These are phyloP conservation scores for Cylindrotheca closterium DNA, from an alignment of 108 stramenopile genomes.

Conservation along the genomic window DNA sequence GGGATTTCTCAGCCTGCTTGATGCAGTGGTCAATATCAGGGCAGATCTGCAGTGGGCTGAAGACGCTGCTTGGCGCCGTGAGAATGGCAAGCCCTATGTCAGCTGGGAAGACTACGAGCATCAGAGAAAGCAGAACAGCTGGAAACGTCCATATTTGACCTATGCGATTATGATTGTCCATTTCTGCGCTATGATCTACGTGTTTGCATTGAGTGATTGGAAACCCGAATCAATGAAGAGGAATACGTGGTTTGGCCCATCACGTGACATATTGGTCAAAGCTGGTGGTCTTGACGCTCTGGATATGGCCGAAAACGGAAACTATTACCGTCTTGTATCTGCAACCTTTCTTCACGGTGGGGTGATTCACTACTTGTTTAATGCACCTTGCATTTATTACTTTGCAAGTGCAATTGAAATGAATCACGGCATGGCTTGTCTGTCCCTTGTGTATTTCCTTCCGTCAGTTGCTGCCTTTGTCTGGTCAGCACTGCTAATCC, in stretches of 20 bases:
- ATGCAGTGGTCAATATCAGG: conserved; percentile 63
- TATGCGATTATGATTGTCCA: conserved; percentile 32
- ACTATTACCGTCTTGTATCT: conserved; percentile 80
- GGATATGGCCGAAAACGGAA: conserved; percentile 73
- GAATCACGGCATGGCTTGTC: conserved; percentile 66
- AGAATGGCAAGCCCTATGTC: conserved; percentile 65
- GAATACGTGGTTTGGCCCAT: conserved; percentile 88
- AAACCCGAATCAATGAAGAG: conserved; percentile 47
- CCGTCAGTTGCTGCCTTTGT: conserved; percentile 80
- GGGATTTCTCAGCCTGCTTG: conserved; percentile 48
- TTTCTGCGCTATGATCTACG: conserved; percentile 45
- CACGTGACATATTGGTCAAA: conserved; percentile 65
- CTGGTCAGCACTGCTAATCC: conserved; percentile 76
- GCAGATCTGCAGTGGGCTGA: conserved; percentile 87
- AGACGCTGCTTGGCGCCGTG: conserved; percentile 78
- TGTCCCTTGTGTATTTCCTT: conserved; percentile 62
- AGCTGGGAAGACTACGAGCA: conserved; percentile 76
- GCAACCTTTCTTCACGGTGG: conserved; percentile 94
- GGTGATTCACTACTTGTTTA: conserved; percentile 81
- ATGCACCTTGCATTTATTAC: conserved; percentile 75
- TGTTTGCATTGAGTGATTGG: conserved; percentile 64
- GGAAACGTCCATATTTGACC: conserved; percentile 22
- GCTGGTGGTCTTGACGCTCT: conserved; percentile 79
- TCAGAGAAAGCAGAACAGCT: conserved; percentile 30
- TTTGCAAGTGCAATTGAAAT: conserved; percentile 81